Percentiles rank a stretch among this genome's conserved stretches.
These are phyloP conservation scores for Eragrostis tef DNA, from an alignment of 202 grass and related monocot species.

Conservation along the genomic window DNA sequence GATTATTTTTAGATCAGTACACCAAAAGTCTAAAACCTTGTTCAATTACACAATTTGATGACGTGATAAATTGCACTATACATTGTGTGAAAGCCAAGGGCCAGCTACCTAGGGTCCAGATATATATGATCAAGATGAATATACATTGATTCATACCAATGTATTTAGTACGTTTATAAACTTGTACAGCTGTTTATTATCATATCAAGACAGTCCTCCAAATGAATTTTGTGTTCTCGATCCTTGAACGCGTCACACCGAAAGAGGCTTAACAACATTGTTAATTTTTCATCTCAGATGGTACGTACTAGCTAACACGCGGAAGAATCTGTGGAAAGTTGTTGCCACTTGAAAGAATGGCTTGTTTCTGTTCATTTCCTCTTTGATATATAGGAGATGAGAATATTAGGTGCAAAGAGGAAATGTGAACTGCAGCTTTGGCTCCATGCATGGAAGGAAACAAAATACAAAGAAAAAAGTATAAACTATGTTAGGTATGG, in stretches of 20 bases:
- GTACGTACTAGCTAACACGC: slow-evolving; percentile 40
- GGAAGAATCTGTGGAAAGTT: slow-evolving; percentile 48
- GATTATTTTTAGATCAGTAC: not conserved
- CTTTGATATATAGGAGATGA: slow-evolving; percentile 28
- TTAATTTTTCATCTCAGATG: slow-evolving; percentile 21
- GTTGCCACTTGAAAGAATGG: slow-evolving; percentile 26
- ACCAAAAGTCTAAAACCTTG: slow-evolving; percentile 12
- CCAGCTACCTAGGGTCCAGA: not conserved
- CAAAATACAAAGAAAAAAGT: slow-evolving; percentile 31
- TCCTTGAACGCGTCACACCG: slow-evolving; percentile 23
- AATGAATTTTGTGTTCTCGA: slow-evolving; percentile 17
- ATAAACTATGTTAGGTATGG: slow-evolving; percentile 47
- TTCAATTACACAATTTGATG: slow-evolving; percentile 27
- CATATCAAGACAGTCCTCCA: not conserved
- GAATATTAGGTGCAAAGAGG: slow-evolving; percentile 57
- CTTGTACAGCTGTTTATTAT: not conserved
- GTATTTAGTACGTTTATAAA: not conserved
- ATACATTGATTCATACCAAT: not conserved
- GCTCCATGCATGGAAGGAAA: slow-evolving; percentile 43
- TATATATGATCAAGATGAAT: not conserved
- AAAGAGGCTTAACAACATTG: slow-evolving; percentile 24
- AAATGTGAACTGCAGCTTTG: slow-evolving; percentile 48
- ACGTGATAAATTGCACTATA: slow-evolving; percentile 18
- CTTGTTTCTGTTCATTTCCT: slow-evolving; percentile 1
- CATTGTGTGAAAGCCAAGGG: slow-evolving; percentile 13